Base-by-base conservation (phyloP, 805 yeast genomes). In the Hanseniaspora jakobsenii region DNA sequence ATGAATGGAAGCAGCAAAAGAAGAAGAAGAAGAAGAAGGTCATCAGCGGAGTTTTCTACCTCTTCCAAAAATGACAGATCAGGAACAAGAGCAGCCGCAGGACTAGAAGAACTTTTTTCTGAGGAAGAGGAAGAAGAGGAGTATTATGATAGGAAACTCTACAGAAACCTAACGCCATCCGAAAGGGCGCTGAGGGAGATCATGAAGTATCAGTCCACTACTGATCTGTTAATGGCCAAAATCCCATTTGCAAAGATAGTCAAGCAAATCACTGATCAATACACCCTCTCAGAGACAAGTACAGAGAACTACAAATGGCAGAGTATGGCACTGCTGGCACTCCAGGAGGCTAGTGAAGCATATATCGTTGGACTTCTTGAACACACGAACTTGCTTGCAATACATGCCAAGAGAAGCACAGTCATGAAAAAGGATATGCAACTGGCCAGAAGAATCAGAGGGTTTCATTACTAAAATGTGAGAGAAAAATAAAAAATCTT, bases 391-490 rank as follows among this genome's bases (percentile, higher is more conserved):
- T 57, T 81, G 30, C 67, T 84, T 58, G 91, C 91, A 12, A 62
- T 81, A 30, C 91, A 81, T 60, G 87, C 86, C 1, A 80, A 77
- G 55, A 63, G 93, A 52, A 85, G 81, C n/a, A 81, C 93, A 0
- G 79, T 81, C 27, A 81, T 81, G 89, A 81, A 78, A 54, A 80
- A 78, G 58, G 93, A 81, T 57, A 76, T 81, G 49, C 87, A 81
- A 55, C 63, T 81, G 51, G 91, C 91, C 3, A 70, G 91, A 63
- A 67, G 89, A 59, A 73, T 81, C 32, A 69, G 87, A 53, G 87
- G 86, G 32, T 61, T 60, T 39, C 57, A 57, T 18, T 58, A n/a
- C n/a, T n/a, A n/a, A 16, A 14, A 32, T 32, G 21, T 16, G 14
- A 22, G 6, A 16, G 6, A 29, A 6, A 29, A 9, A 14, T 14